Percentiles rank a stretch among this genome's conserved stretches.
phyloP scores from a whole-genome alignment of 2,329 filamentous ascomycete species.

The Blastomyces gilchristii region DNA sequence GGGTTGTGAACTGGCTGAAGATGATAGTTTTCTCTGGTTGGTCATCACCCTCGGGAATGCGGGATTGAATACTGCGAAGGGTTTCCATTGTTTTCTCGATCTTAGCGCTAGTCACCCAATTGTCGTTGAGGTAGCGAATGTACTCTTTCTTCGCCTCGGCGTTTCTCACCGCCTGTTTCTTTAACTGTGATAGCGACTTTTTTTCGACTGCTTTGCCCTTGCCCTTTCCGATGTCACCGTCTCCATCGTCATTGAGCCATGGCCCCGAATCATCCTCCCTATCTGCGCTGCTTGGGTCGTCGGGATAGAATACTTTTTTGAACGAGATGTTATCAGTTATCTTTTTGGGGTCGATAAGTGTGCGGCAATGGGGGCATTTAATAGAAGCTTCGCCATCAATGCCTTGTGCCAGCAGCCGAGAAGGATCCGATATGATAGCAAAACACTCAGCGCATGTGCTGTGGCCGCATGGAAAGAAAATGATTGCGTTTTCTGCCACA shows the following conservation, averaged over 20 bases:
- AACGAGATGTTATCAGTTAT: conserved; percentile 68
- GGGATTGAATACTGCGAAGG: conserved; percentile 42
- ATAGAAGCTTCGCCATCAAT: conserved; percentile 43
- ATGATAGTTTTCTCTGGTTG: conserved; percentile 65
- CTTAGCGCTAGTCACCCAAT: conserved; percentile 67
- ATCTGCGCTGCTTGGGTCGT: conserved; percentile 29
- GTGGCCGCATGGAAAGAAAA: conserved; percentile 77
- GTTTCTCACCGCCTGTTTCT: conserved; percentile 56
- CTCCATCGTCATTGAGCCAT: conserved; percentile 26
- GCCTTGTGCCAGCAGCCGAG: conserved; percentile 48
- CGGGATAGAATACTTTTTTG: conserved; percentile 57
- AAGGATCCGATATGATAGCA: conserved; percentile 55
- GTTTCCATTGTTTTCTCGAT: conserved; percentile 59
- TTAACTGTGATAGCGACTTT: conserved; percentile 53
- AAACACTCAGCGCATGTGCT: conserved; percentile 70
- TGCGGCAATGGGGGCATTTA: conserved; percentile 69
- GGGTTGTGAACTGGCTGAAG: conserved; percentile 71
- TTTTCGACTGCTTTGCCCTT: conserved; percentile 40
- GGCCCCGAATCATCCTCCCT: conserved; percentile 29
- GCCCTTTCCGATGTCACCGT: conserved; percentile 30
- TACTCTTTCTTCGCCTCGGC: conserved; percentile 58
- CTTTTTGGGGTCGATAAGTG: conserved; percentile 53
- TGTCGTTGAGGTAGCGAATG: conserved; percentile 54
- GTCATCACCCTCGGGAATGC: conserved; percentile 20
- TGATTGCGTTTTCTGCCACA: conserved; percentile 59